Evolutionary conservation across 1,139 yeast species (phyloP), one percentile per base, ranked within the genome.

Genomic region (Blastobotrys arbuscula): DNA sequence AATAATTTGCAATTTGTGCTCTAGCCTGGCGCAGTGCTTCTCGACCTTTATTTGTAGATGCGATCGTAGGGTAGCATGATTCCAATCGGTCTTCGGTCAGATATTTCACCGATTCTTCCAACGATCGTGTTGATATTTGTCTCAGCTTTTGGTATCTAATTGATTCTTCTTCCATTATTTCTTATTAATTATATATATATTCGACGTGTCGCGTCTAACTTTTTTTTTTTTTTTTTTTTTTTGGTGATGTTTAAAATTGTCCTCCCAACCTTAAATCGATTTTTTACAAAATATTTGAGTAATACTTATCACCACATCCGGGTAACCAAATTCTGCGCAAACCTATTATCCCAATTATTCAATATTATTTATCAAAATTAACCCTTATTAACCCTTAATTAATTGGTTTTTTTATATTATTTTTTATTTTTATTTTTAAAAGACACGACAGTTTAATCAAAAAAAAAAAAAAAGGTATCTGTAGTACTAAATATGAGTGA

Each of bases 51-150:
- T 67, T 68, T 15, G 52, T 50, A 13, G 66, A 56, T 0, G 82
- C 72, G 20, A 83, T 71, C 1, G 72, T 67, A 0, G 95, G 95
- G 63, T 79, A 88, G 61, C 95, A 85, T 26, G 78, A 68, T 37
- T 72, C 69, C 30, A 87, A 65, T 54, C 80, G 81, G 13, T 83
- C 88, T 44, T 76, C 67, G 3, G 81, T 75, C 40, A 86, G 66
- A 35, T 81, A 75, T 53, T 78, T 79, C 37, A 81, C 76, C 0
- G 89, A 78, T 62, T 82, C 86, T 40, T 78, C 79, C 4, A 87
- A 70, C 0, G 95, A 89, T 58, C 82, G 78, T n/a, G 71, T 66
- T 48, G 81, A 75, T 10, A 83, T 83, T 46, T 77, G 73, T 46
- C 71, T 64, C 26, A 84, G 71, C 48, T 86, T 67, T 39, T 74